Evolutionary conservation across 768 basidiomycete species (phyloP), one percentile per base, ranked within the genome.

Genomic region (Coprinellus micaceus): DNA sequence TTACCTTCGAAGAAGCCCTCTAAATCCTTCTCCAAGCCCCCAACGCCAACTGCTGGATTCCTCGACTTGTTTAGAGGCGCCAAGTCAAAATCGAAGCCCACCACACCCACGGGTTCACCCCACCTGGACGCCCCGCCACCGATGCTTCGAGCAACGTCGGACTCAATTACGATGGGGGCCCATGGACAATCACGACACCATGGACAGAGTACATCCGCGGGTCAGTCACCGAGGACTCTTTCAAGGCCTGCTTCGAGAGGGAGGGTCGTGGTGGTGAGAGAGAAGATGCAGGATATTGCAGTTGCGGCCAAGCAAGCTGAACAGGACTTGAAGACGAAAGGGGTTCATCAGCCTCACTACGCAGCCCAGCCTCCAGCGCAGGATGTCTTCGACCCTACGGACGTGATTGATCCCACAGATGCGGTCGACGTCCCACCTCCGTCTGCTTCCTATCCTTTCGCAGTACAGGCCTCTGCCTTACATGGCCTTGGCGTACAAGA

Each of bases 181-280:
- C 60, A 63, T 6, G 63, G 71, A 41, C 63, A 66, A 26, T 49
- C 74, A 13, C 77, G 72, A 41, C 62, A 62, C 6, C 13, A 6
- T 13, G 33, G 33, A 52, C 56, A 40, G 58, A 72, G 75, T 1
- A 72, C 71, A 36, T 63, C 70, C 21, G 64, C 77, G 53, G 66
- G 73, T 26, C 69, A 75, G 57, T 58, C 73, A 24, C 69, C 79
- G 55, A 70, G 70, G 40, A 58, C 70, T 45, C 63, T 77, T 26
- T 64, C 67, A 3, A 64, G 66, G 50, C 69, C 61, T 2, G 56
- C 71, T 21, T 64, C 71, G 1, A 71, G 75, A 43, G 80, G 83
- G 44, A 77, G 86, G 39, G 91, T 94, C 0, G 89, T 91, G 0
- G 91, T 94, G 22, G 86, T 93, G 44, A 82, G 91, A 43, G 91